Evolutionary conservation across 78 protist species (phyloP).

Genomic region (Dictyostelium capitatum): DNA sequence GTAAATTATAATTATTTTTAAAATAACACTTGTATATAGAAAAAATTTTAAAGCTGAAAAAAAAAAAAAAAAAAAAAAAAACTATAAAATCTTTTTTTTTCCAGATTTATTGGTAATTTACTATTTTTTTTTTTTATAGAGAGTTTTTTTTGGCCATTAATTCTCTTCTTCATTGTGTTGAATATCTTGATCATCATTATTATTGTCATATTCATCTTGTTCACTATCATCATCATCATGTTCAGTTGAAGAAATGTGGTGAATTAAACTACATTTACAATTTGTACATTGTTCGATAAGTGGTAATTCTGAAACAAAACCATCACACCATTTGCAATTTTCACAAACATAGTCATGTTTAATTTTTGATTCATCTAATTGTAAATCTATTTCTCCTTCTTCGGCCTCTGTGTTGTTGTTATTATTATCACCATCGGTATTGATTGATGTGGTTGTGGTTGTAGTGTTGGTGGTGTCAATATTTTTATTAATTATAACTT

Average conservation of each 20-base stretch:
- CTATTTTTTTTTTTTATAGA: too few relatives aligned
- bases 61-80: too few relatives aligned
- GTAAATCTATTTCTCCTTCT: too few relatives aligned
- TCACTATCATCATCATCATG: constrained; percentile 12
- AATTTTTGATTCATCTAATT: not conserved
- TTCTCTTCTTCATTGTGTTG: too few relatives aligned
- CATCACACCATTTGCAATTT: constrained; percentile 51
- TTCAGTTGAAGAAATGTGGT: constrained; percentile 16
- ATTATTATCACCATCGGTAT: not conserved
- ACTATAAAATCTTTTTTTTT: too few relatives aligned
- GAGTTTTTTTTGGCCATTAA: too few relatives aligned
- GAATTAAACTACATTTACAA: constrained; percentile 60
- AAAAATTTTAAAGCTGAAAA: too few relatives aligned
- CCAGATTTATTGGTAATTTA: too few relatives aligned
- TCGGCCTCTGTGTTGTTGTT: not conserved
- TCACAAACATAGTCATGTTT: constrained; percentile 37
- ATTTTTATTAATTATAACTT: not conserved
- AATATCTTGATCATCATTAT: not conserved
- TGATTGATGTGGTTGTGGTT: not conserved
- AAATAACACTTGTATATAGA: too few relatives aligned
- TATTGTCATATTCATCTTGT: not conserved
- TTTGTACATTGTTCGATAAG: not conserved
- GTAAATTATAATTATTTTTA: too few relatives aligned
- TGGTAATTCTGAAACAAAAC: not conserved
- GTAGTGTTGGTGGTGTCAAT: not conserved